Conservation (phyloP, 306 rosid species). For the Oemleria cerasiformis region DNA sequence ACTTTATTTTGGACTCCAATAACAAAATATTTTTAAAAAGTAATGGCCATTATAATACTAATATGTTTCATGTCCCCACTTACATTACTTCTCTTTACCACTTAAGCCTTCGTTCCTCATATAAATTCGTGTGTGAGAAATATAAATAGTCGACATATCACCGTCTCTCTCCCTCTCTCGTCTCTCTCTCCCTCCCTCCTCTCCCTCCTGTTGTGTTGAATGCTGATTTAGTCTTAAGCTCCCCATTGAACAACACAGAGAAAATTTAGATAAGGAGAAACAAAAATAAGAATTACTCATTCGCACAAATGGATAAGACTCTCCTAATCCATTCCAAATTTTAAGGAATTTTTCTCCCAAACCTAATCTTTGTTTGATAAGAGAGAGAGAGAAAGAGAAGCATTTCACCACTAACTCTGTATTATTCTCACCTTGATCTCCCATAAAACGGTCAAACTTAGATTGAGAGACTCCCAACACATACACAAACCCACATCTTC, state of each 20-base stretch:
- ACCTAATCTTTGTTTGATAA: slow-evolving; percentile 29
- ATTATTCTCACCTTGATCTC: background rate
- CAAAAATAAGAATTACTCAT: slow-evolving; percentile 23
- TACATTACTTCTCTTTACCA: slow-evolving; percentile 29
- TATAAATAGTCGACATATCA: slow-evolving; percentile 46
- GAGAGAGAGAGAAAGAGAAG: background rate
- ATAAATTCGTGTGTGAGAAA: slow-evolving; percentile 34
- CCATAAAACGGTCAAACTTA: background rate
- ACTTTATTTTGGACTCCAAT: too few relatives aligned
- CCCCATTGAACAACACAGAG: slow-evolving; percentile 35
- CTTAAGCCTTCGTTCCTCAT: slow-evolving; percentile 26
- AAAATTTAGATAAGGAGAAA: slow-evolving; percentile 18
- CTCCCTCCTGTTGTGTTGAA: slow-evolving; percentile 28
- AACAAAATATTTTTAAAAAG: too few relatives aligned
- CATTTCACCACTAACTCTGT: slow-evolving; percentile 2
- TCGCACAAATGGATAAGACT: slow-evolving; percentile 49
- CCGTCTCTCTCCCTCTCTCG: slow-evolving; percentile 49
- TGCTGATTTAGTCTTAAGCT: slow-evolving; percentile 63
- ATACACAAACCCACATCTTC: background rate
- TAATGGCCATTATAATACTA: background rate
- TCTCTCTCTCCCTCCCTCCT: slow-evolving; percentile 23
- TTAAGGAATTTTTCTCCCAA: slow-evolving; percentile 28
- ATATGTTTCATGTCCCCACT: slow-evolving; percentile 28
- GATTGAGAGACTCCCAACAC: background rate
- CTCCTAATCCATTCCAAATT: slow-evolving; percentile 52